Evolutionary conservation across 2,329 filamentous ascomycete genomes (phyloP).

Genomic region (Curvularia verruculosa): DNA sequence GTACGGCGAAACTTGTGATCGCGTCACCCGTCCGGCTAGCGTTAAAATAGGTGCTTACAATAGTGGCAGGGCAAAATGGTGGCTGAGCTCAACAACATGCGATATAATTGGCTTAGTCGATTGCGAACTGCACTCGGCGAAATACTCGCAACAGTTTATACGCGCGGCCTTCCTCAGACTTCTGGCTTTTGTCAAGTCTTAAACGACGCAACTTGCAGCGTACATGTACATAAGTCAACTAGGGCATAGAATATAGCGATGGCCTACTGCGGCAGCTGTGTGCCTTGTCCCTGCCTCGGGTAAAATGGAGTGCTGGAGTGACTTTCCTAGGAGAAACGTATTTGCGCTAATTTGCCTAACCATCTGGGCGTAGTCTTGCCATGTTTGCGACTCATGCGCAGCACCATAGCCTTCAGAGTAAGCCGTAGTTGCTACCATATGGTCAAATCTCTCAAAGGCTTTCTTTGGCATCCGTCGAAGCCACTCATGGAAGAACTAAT

Average conservation of each 20-base stretch:
- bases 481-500: background rate
- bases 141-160: background rate
- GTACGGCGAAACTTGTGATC: constrained; percentile 4
- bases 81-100: constrained; percentile 3
- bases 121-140: background rate
- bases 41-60: constrained; percentile 12
- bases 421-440: background rate
- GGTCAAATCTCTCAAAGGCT: background rate
- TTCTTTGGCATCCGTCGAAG: background rate
- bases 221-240: background rate
- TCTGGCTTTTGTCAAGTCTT: background rate
- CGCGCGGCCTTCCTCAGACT: background rate
- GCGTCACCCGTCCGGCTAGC: constrained; percentile 6
- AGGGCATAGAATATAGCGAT: background rate
- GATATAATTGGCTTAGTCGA: constrained; percentile 1
- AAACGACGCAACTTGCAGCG: background rate
- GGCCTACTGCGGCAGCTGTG: background rate
- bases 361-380: background rate
- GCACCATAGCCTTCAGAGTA: background rate
- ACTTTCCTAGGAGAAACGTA: no score
- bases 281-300: background rate
- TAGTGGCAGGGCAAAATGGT: constrained; percentile 5
- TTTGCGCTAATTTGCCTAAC: background rate
- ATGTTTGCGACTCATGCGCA: background rate
- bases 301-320: no score